These are phyloP conservation scores for Parafenestella ontariensis DNA, from an alignment of 2,329 filamentous ascomycete species.

Conservation along the genomic window DNA sequence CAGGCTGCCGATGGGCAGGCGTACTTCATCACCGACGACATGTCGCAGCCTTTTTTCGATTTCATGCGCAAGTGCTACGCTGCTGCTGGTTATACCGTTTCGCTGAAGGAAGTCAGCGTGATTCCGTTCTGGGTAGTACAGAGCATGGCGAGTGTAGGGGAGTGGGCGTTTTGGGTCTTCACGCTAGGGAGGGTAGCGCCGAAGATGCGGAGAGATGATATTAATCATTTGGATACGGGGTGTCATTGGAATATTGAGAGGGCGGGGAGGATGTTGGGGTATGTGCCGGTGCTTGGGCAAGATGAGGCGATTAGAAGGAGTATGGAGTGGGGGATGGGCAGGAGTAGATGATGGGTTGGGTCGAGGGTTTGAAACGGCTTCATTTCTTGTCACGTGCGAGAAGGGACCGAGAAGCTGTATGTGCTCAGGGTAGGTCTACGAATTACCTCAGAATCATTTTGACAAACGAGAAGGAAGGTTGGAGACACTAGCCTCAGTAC, in stretches of 20 bases:
- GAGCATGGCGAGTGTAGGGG: conserved; percentile 46
- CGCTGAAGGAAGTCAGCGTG: conserved; percentile 42
- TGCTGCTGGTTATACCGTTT: conserved; percentile 41
- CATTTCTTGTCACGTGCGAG: background rate
- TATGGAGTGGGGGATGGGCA: background rate
- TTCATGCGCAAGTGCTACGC: conserved; percentile 51
- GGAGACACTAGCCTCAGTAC: background rate
- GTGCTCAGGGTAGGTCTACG: no score
- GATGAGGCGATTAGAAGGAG: conserved; percentile 4
- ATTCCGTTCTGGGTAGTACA: conserved; percentile 47
- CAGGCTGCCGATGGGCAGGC: conserved; percentile 53
- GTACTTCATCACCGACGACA: conserved; percentile 55
- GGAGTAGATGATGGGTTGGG: background rate
- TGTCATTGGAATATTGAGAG: conserved; percentile 63
- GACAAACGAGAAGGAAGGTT: no score
- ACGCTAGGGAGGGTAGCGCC: conserved; percentile 39
- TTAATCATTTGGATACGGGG: conserved; percentile 71
- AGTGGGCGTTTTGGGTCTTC: conserved; percentile 48
- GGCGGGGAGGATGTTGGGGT: conserved; percentile 6
- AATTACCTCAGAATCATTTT: no score
- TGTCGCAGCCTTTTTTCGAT: conserved; percentile 52
- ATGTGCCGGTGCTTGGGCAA: background rate
- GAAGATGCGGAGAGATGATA: conserved; percentile 48
- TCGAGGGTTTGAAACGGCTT: background rate
- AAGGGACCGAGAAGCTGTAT: no score